Evolutionary conservation across 495 filamentous ascomycete species (phyloP), one percentile per base, ranked within the genome.

Genomic region (Filosporella fistucella): DNA sequence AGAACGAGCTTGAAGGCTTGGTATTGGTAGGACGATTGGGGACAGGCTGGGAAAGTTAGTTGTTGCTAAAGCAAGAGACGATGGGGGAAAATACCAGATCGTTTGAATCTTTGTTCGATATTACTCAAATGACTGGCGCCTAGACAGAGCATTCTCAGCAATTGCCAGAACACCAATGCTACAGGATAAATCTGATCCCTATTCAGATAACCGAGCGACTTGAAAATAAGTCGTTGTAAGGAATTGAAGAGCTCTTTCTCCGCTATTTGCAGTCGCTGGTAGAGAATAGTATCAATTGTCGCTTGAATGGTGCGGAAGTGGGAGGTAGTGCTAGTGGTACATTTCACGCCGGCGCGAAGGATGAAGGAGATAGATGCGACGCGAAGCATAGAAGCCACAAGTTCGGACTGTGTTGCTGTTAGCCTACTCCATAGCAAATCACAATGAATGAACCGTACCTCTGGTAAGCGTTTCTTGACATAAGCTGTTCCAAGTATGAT

Each of bases 311-410:
- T 54, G 21, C 45, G 44, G 40, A 30, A 42, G 13, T 22, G 13
- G 20, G 24, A 22, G 11, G 36, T 22, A 23, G 16, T 25, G 11
- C 4, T 36, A 20, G 7, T 6, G 1, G 34, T 29, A 21, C 23
- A 44, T 44, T 49, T 54, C 17, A 54, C 45, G n/a, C 51, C 51
- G 8, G 51, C 51, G 30, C 51, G 51, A 25, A 54, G 51, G 21
- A 54, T 30, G 33, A 54, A 54, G 17, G 51, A 23, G 2, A 54
- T 10, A 11, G 51, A 54, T 8, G 51, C 37, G 14, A 48, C 51
- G 1, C 51, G 37, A 11, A 54, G 22, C 51, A 54, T 54, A 13
- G 45, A 28, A 16, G 51, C 44, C 34, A 54, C 38, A 12, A 54
- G 39, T 13, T 23, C 17, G 8, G 51, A 54, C n/a, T n/a, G n/a